Evolutionary conservation across 768 basidiomycete species (phyloP).

Genomic region (Boletus insuetus): DNA sequence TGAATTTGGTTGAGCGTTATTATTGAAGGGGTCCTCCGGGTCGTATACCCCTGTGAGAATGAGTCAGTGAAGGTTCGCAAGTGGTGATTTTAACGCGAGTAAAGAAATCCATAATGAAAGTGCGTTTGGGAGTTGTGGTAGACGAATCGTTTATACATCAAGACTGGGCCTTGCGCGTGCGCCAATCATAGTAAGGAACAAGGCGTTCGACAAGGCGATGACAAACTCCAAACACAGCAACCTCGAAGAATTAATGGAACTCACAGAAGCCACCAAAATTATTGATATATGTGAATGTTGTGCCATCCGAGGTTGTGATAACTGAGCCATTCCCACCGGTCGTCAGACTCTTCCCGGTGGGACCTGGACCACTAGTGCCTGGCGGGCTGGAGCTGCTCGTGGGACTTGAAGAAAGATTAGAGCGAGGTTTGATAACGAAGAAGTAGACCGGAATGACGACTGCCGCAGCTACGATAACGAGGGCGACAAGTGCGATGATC

Average conservation of each 20-base stretch:
- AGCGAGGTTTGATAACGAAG: conserved; percentile 24
- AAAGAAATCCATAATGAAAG: not conserved
- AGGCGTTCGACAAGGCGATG: not conserved
- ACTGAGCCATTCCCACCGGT: conserved; percentile 69
- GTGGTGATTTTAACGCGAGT: not conserved
- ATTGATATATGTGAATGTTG: conserved; percentile 75
- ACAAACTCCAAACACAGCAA: not conserved
- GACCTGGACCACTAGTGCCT: not conserved
- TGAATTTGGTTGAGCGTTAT: conserved; percentile 68
- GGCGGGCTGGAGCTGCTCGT: not conserved
- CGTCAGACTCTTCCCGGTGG: conserved; percentile 12
- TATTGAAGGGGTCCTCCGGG: conserved; percentile 72
- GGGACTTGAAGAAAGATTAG: not conserved
- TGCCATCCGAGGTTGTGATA: conserved; percentile 62
- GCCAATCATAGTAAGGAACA: not conserved
- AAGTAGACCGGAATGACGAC: conserved; percentile 44
- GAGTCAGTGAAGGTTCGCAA: not conserved
- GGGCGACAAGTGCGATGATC: conserved; percentile 27
- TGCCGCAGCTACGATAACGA: conserved; percentile 33
- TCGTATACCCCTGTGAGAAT: conserved; percentile 54
- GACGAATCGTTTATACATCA: no score
- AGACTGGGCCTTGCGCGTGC: no score
- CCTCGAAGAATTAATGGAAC: conserved; percentile 13
- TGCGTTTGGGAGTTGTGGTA: not conserved
- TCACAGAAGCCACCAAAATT: conserved; percentile 72